Evolutionary conservation across 2,329 filamentous ascomycete genomes (phyloP).

Genomic region (Pestalotiopsis sp.): DNA sequence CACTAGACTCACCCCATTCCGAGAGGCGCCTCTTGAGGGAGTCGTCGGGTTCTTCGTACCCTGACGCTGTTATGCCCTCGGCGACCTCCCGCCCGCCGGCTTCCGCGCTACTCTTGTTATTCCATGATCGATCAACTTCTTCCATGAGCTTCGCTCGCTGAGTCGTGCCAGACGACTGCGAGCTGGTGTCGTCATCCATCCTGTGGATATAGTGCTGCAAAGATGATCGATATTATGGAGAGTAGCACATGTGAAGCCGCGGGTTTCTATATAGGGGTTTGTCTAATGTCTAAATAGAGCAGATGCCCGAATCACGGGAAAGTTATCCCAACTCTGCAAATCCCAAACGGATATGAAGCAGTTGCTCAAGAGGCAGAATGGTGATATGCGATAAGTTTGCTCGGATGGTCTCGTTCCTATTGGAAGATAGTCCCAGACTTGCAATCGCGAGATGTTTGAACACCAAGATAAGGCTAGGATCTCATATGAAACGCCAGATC

Average conservation of each 20-base stretch:
- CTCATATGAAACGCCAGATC: background rate
- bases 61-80: conserved; percentile 19
- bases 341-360: conserved; percentile 25
- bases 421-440: background rate
- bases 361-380: background rate
- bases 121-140: conserved; percentile 28
- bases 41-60: conserved; percentile 26
- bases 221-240: conserved; percentile 20
- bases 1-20: conserved; percentile 43
- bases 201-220: conserved; percentile 11
- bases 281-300: conserved; percentile 17
- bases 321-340: conserved; percentile 17
- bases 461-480: background rate
- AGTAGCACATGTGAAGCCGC: conserved; percentile 15
- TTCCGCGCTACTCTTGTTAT: conserved; percentile 30
- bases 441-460: background rate
- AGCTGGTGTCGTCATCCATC: conserved; percentile 34
- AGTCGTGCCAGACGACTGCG: conserved; percentile 36
- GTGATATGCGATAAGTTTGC: conserved; percentile 10
- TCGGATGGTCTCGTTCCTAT: conserved; percentile 1
- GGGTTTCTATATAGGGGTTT: conserved; percentile 21
- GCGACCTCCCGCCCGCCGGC: conserved; percentile 32
- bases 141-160: conserved; percentile 21
- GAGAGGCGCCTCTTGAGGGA: conserved; percentile 40
- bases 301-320: background rate